Conservation (phyloP, 352 stramenopile species). For the Phytophthora hibernalis region DNA sequence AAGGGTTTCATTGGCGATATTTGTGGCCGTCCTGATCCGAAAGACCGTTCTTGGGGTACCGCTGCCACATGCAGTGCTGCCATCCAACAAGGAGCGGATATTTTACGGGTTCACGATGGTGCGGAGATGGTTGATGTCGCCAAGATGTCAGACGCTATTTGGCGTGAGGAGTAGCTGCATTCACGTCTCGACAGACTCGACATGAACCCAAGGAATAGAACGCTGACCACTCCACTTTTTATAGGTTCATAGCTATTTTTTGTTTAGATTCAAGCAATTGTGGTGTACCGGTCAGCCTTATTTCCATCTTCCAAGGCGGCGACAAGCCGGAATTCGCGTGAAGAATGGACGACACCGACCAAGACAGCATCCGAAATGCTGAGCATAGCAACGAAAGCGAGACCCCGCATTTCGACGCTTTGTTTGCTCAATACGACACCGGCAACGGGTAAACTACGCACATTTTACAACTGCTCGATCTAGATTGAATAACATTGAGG, state of each 20-base stretch:
- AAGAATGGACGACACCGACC: slow-evolving; percentile 40
- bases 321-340: not conserved
- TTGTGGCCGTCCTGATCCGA: slow-evolving; percentile 79
- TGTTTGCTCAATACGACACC: slow-evolving; percentile 62
- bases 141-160: slow-evolving; percentile 94
- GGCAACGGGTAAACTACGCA: slow-evolving; percentile 35
- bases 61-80: slow-evolving; percentile 92
- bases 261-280: not conserved
- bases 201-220: slow-evolving; percentile 11
- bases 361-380: slow-evolving; percentile 33
- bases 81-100: slow-evolving; percentile 77
- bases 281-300: too few relatives aligned
- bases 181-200: slow-evolving; percentile 11
- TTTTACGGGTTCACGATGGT: slow-evolving; percentile 97
- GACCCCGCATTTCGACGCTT: slow-evolving; percentile 67
- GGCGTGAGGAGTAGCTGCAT: slow-evolving; percentile 42
- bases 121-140: slow-evolving; percentile 91
- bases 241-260: slow-evolving; percentile 30
- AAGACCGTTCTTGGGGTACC: slow-evolving; percentile 93
- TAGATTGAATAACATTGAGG: not conserved
- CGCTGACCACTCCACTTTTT: slow-evolving; percentile 13
- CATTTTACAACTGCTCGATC: not conserved
- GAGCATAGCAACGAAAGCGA: slow-evolving; percentile 50
- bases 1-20: slow-evolving; percentile 99
- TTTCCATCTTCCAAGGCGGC: slow-evolving; percentile 12